Percentiles rank a stretch among this genome's conserved stretches.
Conservation (phyloP, 2,329 filamentous ascomycete genomes). For the Pestalotiopsis fici region DNA sequence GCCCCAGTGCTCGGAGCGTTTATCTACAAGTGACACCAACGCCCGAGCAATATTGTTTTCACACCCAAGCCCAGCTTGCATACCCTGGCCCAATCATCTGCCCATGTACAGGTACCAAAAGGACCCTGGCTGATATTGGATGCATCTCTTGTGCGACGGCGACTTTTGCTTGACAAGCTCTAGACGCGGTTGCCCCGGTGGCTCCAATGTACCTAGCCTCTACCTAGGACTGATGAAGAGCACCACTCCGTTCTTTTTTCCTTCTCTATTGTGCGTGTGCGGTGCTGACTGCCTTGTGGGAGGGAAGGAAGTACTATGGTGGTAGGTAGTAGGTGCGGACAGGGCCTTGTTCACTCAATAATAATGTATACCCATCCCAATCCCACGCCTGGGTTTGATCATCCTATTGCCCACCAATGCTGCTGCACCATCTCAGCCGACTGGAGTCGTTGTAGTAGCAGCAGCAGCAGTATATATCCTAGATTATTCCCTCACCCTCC, state of each 20-base stretch:
- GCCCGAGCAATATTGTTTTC: slow-evolving; percentile 2
- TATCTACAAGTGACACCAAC: slow-evolving; percentile 1
- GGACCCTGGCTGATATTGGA: slow-evolving; percentile 7
- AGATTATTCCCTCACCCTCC: slow-evolving; percentile 5
- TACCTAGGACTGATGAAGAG: neutral
- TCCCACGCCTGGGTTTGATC: no score
- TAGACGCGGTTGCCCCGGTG: neutral
- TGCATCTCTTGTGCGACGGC: neutral
- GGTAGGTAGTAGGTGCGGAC: neutral
- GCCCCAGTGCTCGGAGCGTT: neutral
- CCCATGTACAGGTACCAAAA: neutral
- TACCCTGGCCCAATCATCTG: neutral
- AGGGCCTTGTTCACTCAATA: neutral
- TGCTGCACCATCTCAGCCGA: neutral
- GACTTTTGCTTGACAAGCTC: neutral
- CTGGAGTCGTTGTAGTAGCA: neutral
- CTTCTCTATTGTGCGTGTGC: no score
- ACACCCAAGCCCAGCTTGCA: neutral
- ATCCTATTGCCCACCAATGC: neutral
- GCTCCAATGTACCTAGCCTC: neutral
- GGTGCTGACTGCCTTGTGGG: neutral
- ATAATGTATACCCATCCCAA: no score
- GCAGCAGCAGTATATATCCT: slow-evolving; percentile 6
- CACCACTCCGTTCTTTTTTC: neutral
- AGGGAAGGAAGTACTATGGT: neutral